Percentiles rank a stretch among this genome's conserved stretches.
phyloP scores from a whole-genome alignment of 768 basidiomycete species.

The Coprinellus aureogranulatus region DNA sequence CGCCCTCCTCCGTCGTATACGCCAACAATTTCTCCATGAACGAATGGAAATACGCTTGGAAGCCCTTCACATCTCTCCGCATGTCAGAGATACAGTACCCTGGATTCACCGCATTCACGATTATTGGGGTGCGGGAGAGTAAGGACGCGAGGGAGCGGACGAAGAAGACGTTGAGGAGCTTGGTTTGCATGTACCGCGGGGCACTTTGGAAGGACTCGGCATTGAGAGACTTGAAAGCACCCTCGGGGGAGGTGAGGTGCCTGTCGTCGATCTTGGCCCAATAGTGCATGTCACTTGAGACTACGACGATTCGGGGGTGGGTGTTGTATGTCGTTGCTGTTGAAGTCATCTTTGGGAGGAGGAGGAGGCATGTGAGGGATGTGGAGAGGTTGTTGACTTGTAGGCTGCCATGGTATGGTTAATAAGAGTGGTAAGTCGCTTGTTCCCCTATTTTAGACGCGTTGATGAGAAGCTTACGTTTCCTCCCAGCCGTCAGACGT shows the following conservation, averaged over 20 bases:
- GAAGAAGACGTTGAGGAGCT: slow-evolving; percentile 42
- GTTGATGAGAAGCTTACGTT: slow-evolving; percentile 28
- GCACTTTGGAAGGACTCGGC: slow-evolving; percentile 23
- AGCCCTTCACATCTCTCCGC: slow-evolving; percentile 17
- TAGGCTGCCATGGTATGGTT: slow-evolving; percentile 25
- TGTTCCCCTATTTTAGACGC: too few relatives aligned
- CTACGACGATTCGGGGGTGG: slow-evolving; percentile 34
- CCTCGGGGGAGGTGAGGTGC: slow-evolving; percentile 19
- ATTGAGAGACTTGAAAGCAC: slow-evolving; percentile 27
- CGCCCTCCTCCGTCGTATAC: slow-evolving; percentile 37
- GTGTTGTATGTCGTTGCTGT: slow-evolving; percentile 27
- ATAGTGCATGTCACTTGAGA: slow-evolving; percentile 39
- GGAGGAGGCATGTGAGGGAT: slow-evolving; percentile 33
- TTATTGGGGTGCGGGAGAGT: slow-evolving; percentile 25
- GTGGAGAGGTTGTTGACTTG: slow-evolving; percentile 45
- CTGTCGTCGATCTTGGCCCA: slow-evolving; percentile 19
- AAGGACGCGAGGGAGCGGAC: slow-evolving; percentile 34
- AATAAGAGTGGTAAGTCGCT: neutral
- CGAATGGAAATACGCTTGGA: slow-evolving; percentile 16
- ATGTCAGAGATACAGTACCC: slow-evolving; percentile 42
- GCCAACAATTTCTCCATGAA: slow-evolving; percentile 33
- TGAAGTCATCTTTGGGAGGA: slow-evolving; percentile 38
- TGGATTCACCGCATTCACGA: slow-evolving; percentile 40
- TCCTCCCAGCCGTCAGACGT: slow-evolving; percentile 45
- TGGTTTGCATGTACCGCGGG: slow-evolving; percentile 22